Conservation (phyloP, 1,284 basidiomycete species). For the Cutaneotrichosporon sp. region DNA sequence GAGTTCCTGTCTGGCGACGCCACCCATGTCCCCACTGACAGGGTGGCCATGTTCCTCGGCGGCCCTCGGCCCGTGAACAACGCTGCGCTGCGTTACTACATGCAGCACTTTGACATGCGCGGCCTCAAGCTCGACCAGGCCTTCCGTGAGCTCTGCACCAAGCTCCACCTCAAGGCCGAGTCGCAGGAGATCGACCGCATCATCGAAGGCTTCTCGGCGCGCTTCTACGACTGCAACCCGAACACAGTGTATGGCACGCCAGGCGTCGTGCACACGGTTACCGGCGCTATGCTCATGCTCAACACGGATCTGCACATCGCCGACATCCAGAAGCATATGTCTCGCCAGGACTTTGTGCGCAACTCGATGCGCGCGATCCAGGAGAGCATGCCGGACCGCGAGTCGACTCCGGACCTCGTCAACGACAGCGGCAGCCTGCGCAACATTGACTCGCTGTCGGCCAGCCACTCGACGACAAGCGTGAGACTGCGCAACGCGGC, state of each 20-base stretch:
- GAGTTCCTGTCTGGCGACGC: constrained; percentile 88
- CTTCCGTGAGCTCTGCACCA: constrained; percentile 84
- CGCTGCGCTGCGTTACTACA: constrained; percentile 73
- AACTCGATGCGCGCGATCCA: constrained; percentile 86
- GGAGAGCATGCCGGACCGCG: constrained; percentile 42
- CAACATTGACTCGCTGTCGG: constrained; percentile 26
- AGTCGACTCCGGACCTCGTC: constrained; percentile 64
- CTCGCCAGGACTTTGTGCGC: constrained; percentile 84
- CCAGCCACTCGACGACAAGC: constrained; percentile 26
- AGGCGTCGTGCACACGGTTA: constrained; percentile 89
- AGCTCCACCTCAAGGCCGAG: constrained; percentile 91
- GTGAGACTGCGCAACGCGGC: constrained; percentile 23
- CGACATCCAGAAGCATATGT: constrained; percentile 86
- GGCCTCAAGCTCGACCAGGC: constrained; percentile 80
- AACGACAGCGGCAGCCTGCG: constrained; percentile 64
- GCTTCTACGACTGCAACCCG: constrained; percentile 91
- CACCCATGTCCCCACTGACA: constrained; percentile 77
- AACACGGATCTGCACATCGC: constrained; percentile 98
- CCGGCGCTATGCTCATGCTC: constrained; percentile 88
- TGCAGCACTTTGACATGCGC: constrained; percentile 86
- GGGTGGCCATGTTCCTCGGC: constrained; percentile 95
- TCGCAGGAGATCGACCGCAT: constrained; percentile 98
- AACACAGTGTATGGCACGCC: constrained; percentile 74
- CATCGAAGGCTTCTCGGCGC: constrained; percentile 81
- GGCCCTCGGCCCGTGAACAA: constrained; percentile 77